These are phyloP conservation scores for Rhizopus sp. DNA, from an alignment of 371 early-diverging fungal genomes.

Conservation along the genomic window DNA sequence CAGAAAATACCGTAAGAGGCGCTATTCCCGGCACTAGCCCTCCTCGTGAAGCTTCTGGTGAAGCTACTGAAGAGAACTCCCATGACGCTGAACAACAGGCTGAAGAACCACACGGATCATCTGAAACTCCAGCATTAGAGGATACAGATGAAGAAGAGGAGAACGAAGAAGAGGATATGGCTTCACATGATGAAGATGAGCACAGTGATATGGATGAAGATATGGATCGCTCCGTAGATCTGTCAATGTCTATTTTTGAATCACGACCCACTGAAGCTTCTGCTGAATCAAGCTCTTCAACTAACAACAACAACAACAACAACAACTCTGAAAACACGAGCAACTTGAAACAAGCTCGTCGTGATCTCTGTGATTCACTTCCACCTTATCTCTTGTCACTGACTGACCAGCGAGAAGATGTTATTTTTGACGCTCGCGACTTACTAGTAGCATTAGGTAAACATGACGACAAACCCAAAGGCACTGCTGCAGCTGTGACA, in stretches of 20 bases:
- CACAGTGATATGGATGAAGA: conserved; percentile 18
- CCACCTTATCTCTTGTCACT: conserved; percentile 58
- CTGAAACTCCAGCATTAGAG: conserved; percentile 4
- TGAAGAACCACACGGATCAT: not conserved
- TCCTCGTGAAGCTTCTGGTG: not conserved
- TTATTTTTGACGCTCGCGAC: conserved; percentile 73
- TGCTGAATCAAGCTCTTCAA: not conserved
- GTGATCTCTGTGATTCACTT: conserved; percentile 50
- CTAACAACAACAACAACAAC: too few species aligned
- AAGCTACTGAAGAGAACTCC: not conserved
- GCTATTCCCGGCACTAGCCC: conserved; percentile 18
- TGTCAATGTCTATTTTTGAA: not conserved
- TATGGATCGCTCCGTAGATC: not conserved
- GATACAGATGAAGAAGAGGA: conserved; percentile 7
- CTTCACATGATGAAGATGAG: conserved; percentile 16
- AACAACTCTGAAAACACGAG: conserved; percentile 30
- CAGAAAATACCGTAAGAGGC: conserved; percentile 11
- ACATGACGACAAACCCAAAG: conserved; percentile 30
- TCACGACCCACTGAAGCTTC: not conserved
- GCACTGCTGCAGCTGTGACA: conserved; percentile 1
- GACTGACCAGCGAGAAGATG: conserved; percentile 65
- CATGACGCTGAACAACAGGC: not conserved
- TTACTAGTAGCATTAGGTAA: conserved; percentile 57
- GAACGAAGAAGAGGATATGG: conserved; percentile 4
- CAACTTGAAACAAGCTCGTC: conserved; percentile 53